phyloP scores from a whole-genome alignment of 2,329 filamentous ascomycete genomes.

The Teratosphaeria pseudoeucalypti region DNA sequence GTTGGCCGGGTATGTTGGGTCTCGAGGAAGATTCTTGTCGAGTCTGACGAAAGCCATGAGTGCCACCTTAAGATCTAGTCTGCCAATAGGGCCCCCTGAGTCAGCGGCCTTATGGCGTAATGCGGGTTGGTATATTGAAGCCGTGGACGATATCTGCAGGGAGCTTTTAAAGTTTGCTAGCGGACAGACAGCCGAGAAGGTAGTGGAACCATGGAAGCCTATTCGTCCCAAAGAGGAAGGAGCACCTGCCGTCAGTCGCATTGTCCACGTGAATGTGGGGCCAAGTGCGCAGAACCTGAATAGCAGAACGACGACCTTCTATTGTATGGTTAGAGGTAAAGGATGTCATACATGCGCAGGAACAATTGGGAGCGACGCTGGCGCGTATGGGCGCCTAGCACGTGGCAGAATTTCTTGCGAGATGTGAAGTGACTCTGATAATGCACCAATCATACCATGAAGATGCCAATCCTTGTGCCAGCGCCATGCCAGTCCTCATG shows the following conservation, averaged over 20 bases:
- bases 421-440: neutral
- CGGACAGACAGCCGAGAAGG: neutral
- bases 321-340: neutral
- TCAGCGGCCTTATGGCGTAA: neutral
- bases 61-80: neutral
- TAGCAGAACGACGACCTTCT: neutral
- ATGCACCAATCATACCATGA: neutral
- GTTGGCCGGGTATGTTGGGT: slow-evolving; percentile 55
- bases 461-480: neutral
- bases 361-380: neutral
- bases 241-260: neutral
- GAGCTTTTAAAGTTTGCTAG: neutral
- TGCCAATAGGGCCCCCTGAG: neutral
- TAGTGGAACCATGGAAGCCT: neutral
- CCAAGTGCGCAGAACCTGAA: neutral
- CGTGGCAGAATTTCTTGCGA: neutral
- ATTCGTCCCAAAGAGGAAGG: neutral
- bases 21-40: slow-evolving; percentile 57
- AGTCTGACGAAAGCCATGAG: slow-evolving; percentile 50
- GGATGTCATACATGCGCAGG: neutral
- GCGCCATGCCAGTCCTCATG: neutral
- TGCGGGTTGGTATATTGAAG: neutral
- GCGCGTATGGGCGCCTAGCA: neutral
- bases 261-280: neutral
- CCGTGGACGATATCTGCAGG: neutral